Base-by-base conservation (phyloP, 768 basidiomycete species). In the Hericium erinaceus region DNA sequence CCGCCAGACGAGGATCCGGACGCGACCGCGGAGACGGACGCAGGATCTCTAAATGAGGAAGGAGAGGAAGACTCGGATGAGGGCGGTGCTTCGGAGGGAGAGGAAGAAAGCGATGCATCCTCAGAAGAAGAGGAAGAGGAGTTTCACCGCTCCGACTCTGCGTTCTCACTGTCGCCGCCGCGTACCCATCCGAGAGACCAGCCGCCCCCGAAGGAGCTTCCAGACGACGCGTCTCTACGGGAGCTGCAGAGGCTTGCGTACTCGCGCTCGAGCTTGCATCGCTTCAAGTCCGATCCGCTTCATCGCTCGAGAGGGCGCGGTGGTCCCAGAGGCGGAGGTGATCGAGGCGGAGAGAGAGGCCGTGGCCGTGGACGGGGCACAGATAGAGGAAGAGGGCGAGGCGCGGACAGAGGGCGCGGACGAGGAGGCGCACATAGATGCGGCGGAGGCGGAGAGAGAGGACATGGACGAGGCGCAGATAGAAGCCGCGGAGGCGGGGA, bases 171-270 rank as follows among this genome's bases (percentile, higher is more conserved):
- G 46, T 37, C 8, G 16, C n/a, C 20, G 39, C 41, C 38, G 41
- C 33, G n/a, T 41, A 44, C 16, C 2, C 13, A 20, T 40, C 58
- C 10, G n/a, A 11, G 52, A 48, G 39, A 44, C 33, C 20, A 15
- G 52, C 28, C 33, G 39, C 11, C 24, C n/a, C 20, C 28, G 48
- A 61, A 41, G 56, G 48, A 12, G 58, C 59, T 33, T 46, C 56
- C n/a, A 56, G 49, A 37, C 64, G 62, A 70, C 16, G 59, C 63
- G 49, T 57, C 81, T 16, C 64, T 86, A 26, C 83, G 86, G 53
- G 81, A 88, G 52, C 75, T 87, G 16, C 79, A 77, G 55, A 77
- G 72, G 57, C 71, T 80, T 66, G 87, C 86, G 2, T 88, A 90
- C 66, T 80, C 83, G 8, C 73, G 72, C 26, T 70, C 76, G 26